Conservation (phyloP, 2,329 filamentous ascomycete genomes). For the Stemphylium vesicarium region DNA sequence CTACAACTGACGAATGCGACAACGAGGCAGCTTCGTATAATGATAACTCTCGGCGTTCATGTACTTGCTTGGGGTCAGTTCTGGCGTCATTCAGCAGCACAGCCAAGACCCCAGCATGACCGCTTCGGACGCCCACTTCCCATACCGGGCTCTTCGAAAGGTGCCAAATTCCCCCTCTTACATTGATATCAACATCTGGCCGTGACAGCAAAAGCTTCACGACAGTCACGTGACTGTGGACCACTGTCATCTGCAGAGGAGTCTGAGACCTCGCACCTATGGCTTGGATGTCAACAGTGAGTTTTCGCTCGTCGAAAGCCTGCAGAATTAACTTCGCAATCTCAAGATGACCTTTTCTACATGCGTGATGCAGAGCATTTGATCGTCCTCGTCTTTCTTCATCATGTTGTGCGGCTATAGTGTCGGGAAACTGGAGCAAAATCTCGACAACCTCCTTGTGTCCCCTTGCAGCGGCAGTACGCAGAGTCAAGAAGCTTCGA, state of each 20-base stretch:
- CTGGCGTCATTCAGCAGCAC: background rate
- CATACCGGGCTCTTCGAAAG: no score
- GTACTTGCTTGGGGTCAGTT: background rate
- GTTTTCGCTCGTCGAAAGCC: background rate
- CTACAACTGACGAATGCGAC: background rate
- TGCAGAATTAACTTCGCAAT: background rate
- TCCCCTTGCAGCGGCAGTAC: background rate
- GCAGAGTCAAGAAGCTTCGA: background rate
- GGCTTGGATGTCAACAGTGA: background rate
- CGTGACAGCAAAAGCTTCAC: background rate
- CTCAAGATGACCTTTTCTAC: background rate
- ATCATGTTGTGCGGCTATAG: background rate
- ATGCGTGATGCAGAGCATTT: background rate
- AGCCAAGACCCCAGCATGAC: background rate
- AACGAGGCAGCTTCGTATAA: background rate
- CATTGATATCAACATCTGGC: background rate
- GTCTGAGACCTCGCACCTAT: background rate
- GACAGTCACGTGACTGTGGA: background rate
- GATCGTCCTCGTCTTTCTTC: rapidly evolving
- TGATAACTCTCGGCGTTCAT: no score
- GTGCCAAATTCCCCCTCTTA: background rate
- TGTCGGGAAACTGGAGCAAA: background rate
- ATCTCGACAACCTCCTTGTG: background rate
- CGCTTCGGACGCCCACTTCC: background rate
- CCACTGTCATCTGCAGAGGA: background rate